Percentiles rank a stretch among this genome's conserved stretches.
Conservation (phyloP, 108 stramenopile genomes). For the Pseudonitzschia multistriata region DNA sequence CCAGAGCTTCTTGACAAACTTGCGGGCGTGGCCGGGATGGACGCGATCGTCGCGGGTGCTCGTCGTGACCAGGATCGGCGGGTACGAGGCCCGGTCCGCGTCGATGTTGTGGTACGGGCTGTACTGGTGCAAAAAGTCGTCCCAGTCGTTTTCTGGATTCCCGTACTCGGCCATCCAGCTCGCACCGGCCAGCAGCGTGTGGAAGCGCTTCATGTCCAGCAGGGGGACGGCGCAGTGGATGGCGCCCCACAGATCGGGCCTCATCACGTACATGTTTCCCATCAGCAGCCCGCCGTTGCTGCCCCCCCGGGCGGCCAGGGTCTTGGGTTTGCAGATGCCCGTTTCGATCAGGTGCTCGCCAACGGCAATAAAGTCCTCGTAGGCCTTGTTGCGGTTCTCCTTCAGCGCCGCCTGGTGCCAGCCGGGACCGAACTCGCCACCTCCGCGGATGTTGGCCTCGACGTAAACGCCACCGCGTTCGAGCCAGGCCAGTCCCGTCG, state of each 20-base stretch:
- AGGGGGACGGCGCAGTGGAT: conserved; percentile 95
- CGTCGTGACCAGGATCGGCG: conserved; percentile 82
- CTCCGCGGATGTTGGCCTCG: conserved; percentile 96
- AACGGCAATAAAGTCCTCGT: conserved; percentile 95
- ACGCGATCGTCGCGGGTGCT: conserved; percentile 93
- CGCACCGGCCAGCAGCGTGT: conserved; percentile 82
- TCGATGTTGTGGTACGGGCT: conserved; percentile 91
- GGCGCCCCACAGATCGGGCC: conserved; percentile 94
- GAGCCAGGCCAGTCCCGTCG: conserved; percentile 81
- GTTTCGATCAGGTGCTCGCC: conserved; percentile 76
- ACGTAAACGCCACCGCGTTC: conserved; percentile 92
- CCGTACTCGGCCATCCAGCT: conserved; percentile 99
- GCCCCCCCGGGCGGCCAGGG: conserved; percentile 92
- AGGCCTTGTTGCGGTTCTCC: conserved; percentile 84
- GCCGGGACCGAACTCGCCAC: conserved; percentile 88
- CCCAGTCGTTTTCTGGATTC: conserved; percentile 93
- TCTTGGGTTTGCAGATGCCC: conserved; percentile 74
- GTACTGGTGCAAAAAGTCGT: conserved; percentile 78
- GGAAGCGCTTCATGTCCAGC: conserved; percentile 91
- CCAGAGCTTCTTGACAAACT: conserved; percentile 86
- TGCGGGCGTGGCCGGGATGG: conserved; percentile 91
- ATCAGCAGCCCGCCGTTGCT: conserved; percentile 95
- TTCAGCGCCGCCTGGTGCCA: conserved; percentile 93
- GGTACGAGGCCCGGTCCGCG: conserved; percentile 47
- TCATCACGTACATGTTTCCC: conserved; percentile 87